These are phyloP conservation scores for Acanthamoeba quina DNA, from an alignment of 208 protist species.

Conservation along the genomic window DNA sequence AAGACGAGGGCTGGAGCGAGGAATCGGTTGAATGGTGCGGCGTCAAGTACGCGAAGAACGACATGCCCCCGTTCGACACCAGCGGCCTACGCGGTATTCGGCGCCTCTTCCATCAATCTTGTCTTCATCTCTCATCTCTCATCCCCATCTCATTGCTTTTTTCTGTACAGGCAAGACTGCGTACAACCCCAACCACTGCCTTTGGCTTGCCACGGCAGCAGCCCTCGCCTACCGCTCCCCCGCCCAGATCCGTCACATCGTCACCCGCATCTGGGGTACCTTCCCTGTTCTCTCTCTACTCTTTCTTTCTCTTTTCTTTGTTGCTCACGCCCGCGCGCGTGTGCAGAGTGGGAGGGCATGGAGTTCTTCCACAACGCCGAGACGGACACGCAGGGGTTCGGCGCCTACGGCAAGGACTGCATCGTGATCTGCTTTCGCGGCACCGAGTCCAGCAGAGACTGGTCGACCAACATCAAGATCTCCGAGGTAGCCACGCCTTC, in stretches of 20 bases:
- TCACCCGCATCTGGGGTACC: slow-evolving; percentile 15
- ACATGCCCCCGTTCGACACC: not conserved
- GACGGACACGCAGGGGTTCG: slow-evolving; percentile 31
- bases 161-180: not conserved
- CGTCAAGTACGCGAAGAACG: not conserved
- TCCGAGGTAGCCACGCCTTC: not conserved
- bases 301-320: not conserved
- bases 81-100: no score
- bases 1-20: slow-evolving; percentile 7
- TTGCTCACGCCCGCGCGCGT: no score
- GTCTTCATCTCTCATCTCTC: no score
- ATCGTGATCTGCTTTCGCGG: slow-evolving; percentile 64
- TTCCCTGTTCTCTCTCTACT: not conserved
- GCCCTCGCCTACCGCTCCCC: slow-evolving; percentile 12
- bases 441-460: slow-evolving; percentile 49
- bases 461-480: slow-evolving; percentile 30
- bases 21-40: slow-evolving; percentile 9
- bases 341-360: not conserved
- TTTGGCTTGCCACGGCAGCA: not conserved
- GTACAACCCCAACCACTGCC: not conserved
- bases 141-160: no score
- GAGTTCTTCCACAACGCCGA: slow-evolving; percentile 3
- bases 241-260: not conserved
- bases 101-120: no score
- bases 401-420: slow-evolving; percentile 25